Evolutionary conservation across 179 eudicot genomes (phyloP).

Genomic region (Nepenthes alata): DNA sequence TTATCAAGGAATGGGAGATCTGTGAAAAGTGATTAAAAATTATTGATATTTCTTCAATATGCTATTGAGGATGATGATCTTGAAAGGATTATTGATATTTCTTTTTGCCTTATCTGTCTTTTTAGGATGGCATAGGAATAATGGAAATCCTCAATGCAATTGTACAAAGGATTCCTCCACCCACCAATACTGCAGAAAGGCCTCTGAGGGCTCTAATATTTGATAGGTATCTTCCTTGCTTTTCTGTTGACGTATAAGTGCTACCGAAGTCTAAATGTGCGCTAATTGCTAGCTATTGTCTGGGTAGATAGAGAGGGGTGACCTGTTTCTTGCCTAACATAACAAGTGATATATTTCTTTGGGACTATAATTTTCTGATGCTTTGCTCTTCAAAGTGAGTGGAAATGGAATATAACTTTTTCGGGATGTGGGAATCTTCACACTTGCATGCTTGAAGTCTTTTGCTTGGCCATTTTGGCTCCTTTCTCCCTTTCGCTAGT

Average conservation of each 20-base stretch:
- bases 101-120: constrained; percentile 2
- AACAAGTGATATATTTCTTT: too few relatives aligned
- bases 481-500: too few relatives aligned
- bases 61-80: too few relatives aligned
- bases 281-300: background rate
- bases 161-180: constrained; percentile 76
- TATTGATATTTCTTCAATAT: background rate
- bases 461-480: too few relatives aligned
- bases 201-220: constrained; percentile 95
- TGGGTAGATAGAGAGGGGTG: background rate
- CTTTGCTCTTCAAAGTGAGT: background rate
- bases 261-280: too few relatives aligned
- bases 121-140: constrained; percentile 92
- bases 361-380: background rate
- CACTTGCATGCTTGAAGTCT: too few relatives aligned
- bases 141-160: constrained; percentile 77
- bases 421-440: background rate
- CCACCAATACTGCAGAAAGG: constrained; percentile 49
- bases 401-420: background rate
- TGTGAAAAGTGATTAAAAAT: too few relatives aligned
- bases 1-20: too few relatives aligned
- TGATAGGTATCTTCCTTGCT: constrained; percentile 59
- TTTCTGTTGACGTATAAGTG: background rate
- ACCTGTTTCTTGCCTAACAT: too few relatives aligned
- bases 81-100: constrained; percentile 5